Conservation (phyloP, 2,329 filamentous ascomycete genomes). For the Stachybotrys echinatus region DNA sequence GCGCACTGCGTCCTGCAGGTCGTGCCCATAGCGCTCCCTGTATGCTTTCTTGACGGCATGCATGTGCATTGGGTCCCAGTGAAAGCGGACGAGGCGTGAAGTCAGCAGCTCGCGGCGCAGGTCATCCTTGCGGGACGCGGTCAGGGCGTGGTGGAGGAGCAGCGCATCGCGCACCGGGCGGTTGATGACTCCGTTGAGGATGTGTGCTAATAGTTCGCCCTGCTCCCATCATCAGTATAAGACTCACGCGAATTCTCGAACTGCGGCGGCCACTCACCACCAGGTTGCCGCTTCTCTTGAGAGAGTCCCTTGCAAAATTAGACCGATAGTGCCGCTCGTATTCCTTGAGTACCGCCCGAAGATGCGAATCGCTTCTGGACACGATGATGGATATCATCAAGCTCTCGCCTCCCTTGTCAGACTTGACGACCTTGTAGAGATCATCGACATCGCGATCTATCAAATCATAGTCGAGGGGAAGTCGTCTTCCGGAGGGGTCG, state of each 20-base stretch:
- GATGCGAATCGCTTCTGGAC: conserved; percentile 71
- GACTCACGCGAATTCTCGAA: not conserved
- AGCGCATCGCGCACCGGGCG: conserved; percentile 88
- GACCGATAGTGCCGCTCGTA: conserved; percentile 70
- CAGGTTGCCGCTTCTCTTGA: conserved; percentile 84
- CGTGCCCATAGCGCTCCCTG: conserved; percentile 66
- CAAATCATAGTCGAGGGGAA: conserved; percentile 53
- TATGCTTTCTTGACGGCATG: conserved; percentile 76
- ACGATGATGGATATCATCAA: conserved; percentile 84
- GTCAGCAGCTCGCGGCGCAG: conserved; percentile 83
- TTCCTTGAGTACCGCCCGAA: conserved; percentile 70
- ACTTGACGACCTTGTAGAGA: conserved; percentile 61
- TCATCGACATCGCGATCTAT: conserved; percentile 68
- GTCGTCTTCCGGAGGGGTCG: conserved; percentile 55
- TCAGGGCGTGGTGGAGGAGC: conserved; percentile 84
- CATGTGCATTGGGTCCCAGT: conserved; percentile 87
- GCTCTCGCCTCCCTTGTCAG: conserved; percentile 77
- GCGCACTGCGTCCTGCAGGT: conserved; percentile 72
- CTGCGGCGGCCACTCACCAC: conserved; percentile 61
- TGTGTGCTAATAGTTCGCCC: conserved; percentile 92
- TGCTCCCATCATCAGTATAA: conserved; percentile 26
- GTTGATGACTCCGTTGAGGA: conserved; percentile 96
- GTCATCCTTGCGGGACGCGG: conserved; percentile 62
- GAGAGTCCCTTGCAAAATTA: conserved; percentile 84
- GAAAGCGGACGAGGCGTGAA: conserved; percentile 78